phyloP scores from a whole-genome alignment of 2,329 filamentous ascomycete genomes.

The Paraconiothyrium brasiliense region DNA sequence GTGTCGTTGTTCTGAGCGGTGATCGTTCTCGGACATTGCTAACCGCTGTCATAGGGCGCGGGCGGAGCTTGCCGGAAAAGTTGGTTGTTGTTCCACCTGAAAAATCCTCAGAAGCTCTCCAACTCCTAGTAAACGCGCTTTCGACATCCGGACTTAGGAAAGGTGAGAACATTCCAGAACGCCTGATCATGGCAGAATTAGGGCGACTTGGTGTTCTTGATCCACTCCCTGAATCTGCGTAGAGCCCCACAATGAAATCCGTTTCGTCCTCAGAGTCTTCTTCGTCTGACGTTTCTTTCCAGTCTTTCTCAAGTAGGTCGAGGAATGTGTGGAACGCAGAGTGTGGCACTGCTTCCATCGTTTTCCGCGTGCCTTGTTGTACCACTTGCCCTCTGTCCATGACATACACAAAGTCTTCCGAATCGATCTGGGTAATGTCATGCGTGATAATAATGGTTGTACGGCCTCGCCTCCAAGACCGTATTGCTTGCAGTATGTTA shows the following conservation, averaged over 20 bases:
- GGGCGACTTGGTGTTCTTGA: constrained; percentile 25
- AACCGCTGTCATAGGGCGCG: not conserved
- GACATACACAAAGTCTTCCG: constrained; percentile 81
- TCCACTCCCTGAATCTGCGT: constrained; percentile 27
- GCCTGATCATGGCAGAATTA: constrained; percentile 26
- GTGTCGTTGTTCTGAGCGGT: not conserved
- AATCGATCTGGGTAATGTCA: constrained; percentile 78
- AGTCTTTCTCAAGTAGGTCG: constrained; percentile 19
- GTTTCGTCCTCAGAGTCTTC: constrained; percentile 22
- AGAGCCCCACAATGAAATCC: constrained; percentile 30
- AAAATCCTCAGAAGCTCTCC: not conserved
- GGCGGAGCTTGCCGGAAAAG: constrained; percentile 5
- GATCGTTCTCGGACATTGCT: not conserved
- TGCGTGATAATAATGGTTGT: constrained; percentile 96
- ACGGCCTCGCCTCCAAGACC: constrained; percentile 78
- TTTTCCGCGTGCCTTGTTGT: constrained; percentile 71
- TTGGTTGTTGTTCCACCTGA: not conserved
- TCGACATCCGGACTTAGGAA: constrained; percentile 17
- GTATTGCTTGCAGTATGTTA: constrained; percentile 77
- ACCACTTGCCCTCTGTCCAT: constrained; percentile 75
- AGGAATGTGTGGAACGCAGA: constrained; percentile 59
- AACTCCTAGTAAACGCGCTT: not conserved
- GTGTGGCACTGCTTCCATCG: constrained; percentile 59
- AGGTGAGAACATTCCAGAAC: constrained; percentile 27
- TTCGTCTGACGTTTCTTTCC: constrained; percentile 10